These are phyloP conservation scores for Cucumis sativus DNA, from an alignment of 306 rosid genomes.

Conservation along the genomic window DNA sequence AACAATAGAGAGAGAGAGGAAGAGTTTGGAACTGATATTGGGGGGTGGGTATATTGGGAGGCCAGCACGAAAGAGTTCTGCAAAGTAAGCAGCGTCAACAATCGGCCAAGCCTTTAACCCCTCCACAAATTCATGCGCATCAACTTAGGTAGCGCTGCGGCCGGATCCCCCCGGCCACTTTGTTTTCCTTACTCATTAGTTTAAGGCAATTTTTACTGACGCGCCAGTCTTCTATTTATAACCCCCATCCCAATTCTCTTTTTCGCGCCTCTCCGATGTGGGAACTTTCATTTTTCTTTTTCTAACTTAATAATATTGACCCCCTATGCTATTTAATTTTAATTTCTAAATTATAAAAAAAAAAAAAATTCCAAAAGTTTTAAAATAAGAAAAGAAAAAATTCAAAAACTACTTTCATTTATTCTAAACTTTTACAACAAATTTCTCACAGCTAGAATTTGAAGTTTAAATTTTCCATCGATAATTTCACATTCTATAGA, in stretches of 20 bases:
- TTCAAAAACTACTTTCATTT: no score
- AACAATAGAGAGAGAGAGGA: no score
- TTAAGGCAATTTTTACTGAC: conserved; percentile 5
- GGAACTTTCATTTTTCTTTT: conserved; percentile 5
- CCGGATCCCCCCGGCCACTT: conserved; percentile 72
- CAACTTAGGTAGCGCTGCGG: conserved; percentile 21
- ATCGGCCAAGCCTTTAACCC: conserved; percentile 63
- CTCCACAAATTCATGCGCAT: conserved; percentile 68
- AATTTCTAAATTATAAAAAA: no score
- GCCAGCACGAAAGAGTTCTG: conserved; percentile 77
- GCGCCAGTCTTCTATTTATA: neutral
- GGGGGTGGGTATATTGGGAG: conserved; percentile 31
- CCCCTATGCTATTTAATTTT: no score
- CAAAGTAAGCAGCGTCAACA: conserved; percentile 84
- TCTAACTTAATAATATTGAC: no score
- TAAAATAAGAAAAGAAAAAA: no score
- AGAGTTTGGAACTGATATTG: neutral
- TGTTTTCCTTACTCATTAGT: conserved; percentile 98
- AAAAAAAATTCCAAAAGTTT: no score
- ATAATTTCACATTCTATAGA: no score
- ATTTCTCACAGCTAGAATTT: no score
- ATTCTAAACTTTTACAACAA: no score
- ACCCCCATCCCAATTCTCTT: accelerated
- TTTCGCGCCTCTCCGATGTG: conserved; percentile 14
- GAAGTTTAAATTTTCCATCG: no score